These are phyloP conservation scores for Daldinia caldariorum DNA, from an alignment of 495 filamentous ascomycete species.

Conservation along the genomic window DNA sequence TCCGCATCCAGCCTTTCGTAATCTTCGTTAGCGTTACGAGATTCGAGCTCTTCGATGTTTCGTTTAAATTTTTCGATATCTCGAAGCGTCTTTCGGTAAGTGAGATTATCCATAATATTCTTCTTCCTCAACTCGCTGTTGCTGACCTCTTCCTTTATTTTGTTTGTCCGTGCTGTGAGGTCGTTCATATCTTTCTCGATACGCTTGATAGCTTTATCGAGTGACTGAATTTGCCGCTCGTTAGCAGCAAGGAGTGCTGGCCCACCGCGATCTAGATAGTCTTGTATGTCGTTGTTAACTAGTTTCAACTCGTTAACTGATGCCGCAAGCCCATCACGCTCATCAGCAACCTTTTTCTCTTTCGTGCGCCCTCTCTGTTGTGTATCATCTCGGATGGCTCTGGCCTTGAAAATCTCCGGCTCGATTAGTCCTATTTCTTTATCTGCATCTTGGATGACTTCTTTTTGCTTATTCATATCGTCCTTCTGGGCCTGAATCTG, in stretches of 20 bases:
- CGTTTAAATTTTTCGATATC: constrained; percentile 70
- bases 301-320: constrained; percentile 79
- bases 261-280: constrained; percentile 81
- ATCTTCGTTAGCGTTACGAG: constrained; percentile 83
- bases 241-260: constrained; percentile 73
- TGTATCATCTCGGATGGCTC: constrained; percentile 77
- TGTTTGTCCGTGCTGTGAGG: constrained; percentile 75
- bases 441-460: constrained; percentile 72
- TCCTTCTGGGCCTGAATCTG: constrained; percentile 78
- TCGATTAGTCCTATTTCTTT: constrained; percentile 72
- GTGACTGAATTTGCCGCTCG: constrained; percentile 70
- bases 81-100: constrained; percentile 76
- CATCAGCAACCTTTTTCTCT: constrained; percentile 77
- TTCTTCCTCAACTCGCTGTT: constrained; percentile 81
- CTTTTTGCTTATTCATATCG: constrained; percentile 72
- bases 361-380: constrained; percentile 73
- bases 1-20: constrained; percentile 76
- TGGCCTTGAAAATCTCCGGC: constrained; percentile 78
- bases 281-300: constrained; percentile 78
- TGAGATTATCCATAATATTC: constrained; percentile 86
- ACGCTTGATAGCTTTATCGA: constrained; percentile 71
- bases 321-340: constrained; percentile 73
- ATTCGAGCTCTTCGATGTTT: constrained; percentile 81
- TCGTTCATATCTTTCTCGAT: constrained; percentile 73
- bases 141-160: constrained; percentile 77